Evolutionary conservation across 306 rosid species (phyloP), one percentile per base, ranked within the genome.

Genomic region (Astragalus membranaceus): DNA sequence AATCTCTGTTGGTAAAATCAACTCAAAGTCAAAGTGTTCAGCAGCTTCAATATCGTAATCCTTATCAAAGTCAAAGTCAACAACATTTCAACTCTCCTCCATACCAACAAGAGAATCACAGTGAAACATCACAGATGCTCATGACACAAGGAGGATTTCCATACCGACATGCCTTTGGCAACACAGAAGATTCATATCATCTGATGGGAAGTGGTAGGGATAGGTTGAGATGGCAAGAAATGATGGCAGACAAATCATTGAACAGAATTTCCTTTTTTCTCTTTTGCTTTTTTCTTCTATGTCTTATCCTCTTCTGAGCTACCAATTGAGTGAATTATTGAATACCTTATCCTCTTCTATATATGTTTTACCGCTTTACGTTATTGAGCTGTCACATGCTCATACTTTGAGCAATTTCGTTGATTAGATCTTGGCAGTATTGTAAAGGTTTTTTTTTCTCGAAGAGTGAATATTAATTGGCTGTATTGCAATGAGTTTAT

Each of bases 211-310:
- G 77, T 62, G 70, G 79, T 42, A 81, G 79, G 56, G 74, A 87
- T 4, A 82, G 96, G 75, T 44, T 88, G 84, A 89, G 97, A 79
- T 87, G 96, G 78, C 97, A 80, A n/a, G 96, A 91, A 81, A 84
- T 91, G 84, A 92, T 84, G 80, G 92, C 83, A 51, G 84, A 87
- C 30, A 94, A 89, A 72, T 94, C 99, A 10, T 76, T 94, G 58
- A 89, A 84, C 70, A 89, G 99, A 80, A 75, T 94, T 51, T 91
- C 96, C 0, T 53, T 91, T 35, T 94, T 94, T 79, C 88, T 94
- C 7, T 73, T 94, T 17, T 94, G 96, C 68, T 94, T 96, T 76
- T 78, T 85, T 60, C 67, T 94, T 66, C 81, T 94, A 29, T 94
- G 96, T 80, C 90, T 94, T 16, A 14, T 94, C 0, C 87, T 94